Conservation (phyloP, 768 basidiomycete species). For the Psilocybe azurescens region DNA sequence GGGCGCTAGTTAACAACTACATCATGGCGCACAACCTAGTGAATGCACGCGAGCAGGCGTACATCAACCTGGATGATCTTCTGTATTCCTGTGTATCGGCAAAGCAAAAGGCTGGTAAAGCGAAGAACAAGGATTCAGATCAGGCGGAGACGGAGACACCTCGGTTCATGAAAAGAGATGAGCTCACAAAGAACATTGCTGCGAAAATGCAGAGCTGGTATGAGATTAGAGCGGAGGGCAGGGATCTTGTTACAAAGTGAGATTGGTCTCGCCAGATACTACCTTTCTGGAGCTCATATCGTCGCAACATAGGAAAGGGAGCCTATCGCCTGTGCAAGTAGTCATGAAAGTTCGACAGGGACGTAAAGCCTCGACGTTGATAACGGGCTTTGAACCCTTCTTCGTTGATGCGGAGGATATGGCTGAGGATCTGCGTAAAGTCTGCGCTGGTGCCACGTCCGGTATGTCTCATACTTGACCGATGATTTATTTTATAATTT, state of each 20-base stretch:
- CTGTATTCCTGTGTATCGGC: conserved; percentile 41
- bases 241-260: conserved; percentile 65
- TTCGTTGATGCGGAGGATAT: conserved; percentile 70
- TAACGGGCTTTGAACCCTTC: conserved; percentile 84
- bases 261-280: conserved; percentile 24
- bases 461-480: conserved; percentile 39
- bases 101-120: conserved; percentile 36
- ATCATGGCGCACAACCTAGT: conserved; percentile 63
- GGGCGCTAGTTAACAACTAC: conserved; percentile 63
- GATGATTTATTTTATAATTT: too few relatives aligned
- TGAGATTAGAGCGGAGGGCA: conserved; percentile 58
- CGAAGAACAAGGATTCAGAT: conserved; percentile 32
- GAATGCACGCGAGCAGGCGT: conserved; percentile 69
- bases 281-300: background rate
- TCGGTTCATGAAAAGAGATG: conserved; percentile 73
- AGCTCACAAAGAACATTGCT: conserved; percentile 56
- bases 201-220: conserved; percentile 83
- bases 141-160: conserved; percentile 11
- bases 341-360: conserved; percentile 78
- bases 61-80: conserved; percentile 69
- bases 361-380: conserved; percentile 74
- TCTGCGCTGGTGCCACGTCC: conserved; percentile 82
- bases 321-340: conserved; percentile 71
- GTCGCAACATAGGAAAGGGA: conserved; percentile 66
- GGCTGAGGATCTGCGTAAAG: conserved; percentile 76